phyloP scores from a whole-genome alignment of 345 rosid genomes.

The Streptanthus diversifolius region DNA sequence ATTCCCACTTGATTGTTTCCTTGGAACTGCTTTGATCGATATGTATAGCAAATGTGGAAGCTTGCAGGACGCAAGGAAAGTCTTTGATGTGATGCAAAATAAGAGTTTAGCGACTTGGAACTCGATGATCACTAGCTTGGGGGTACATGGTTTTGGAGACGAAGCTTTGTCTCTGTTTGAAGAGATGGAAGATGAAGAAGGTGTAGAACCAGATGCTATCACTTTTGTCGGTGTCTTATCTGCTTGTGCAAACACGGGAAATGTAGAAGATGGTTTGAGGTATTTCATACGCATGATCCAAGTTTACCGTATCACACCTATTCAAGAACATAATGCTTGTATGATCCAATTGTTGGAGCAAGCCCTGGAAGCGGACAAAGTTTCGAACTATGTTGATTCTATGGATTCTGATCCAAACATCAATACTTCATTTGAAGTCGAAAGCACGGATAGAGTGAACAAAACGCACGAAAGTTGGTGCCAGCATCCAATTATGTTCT shows the following conservation, averaged over 20 bases:
- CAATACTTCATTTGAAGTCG: slow-evolving; percentile 14
- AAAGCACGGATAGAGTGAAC: background rate
- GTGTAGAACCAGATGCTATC: slow-evolving; percentile 55
- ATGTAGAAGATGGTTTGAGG: slow-evolving; percentile 43
- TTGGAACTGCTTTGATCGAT: slow-evolving; percentile 54
- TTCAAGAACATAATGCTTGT: slow-evolving; percentile 54
- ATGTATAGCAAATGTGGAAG: slow-evolving; percentile 45
- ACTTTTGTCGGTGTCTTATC: slow-evolving; percentile 72
- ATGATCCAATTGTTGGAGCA: slow-evolving; percentile 55
- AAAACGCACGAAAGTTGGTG: slow-evolving; percentile 6
- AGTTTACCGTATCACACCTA: slow-evolving; percentile 46
- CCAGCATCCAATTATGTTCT: slow-evolving; percentile 30
- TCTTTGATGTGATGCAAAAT: slow-evolving; percentile 46
- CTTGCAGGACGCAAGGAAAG: slow-evolving; percentile 54
- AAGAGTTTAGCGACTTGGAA: slow-evolving; percentile 74
- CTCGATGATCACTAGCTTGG: slow-evolving; percentile 75
- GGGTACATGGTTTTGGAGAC: slow-evolving; percentile 67
- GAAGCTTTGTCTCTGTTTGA: slow-evolving; percentile 60
- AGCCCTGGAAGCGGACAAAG: slow-evolving; percentile 35
- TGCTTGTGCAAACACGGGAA: slow-evolving; percentile 54
- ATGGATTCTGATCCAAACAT: slow-evolving; percentile 23
- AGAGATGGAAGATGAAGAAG: slow-evolving; percentile 51
- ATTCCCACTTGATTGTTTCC: slow-evolving; percentile 48
- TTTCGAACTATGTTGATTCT: slow-evolving; percentile 10
- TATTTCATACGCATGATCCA: slow-evolving; percentile 50